Percentiles rank a stretch among this genome's conserved stretches.
These are phyloP conservation scores for Microcos paniculata DNA, from an alignment of 345 rosid genomes.

Conservation along the genomic window DNA sequence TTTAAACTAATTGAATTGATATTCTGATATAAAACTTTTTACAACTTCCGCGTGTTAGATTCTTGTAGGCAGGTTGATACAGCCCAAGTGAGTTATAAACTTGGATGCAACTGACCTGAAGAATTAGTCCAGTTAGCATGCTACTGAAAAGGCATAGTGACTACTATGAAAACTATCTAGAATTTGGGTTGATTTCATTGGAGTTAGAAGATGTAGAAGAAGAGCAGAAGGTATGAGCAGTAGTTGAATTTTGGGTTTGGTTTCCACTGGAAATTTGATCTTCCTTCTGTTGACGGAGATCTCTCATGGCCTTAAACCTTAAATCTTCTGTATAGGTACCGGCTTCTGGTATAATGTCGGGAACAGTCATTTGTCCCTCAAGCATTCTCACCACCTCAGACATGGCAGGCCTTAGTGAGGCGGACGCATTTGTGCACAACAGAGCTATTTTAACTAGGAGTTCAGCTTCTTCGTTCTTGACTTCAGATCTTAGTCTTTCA, in stretches of 20 bases:
- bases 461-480: conserved; percentile 39
- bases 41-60: neutral
- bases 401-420: conserved; percentile 52
- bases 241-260: conserved; percentile 35
- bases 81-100: neutral
- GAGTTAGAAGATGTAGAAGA: conserved; percentile 23
- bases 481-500: conserved; percentile 38
- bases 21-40: neutral
- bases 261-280: conserved; percentile 25
- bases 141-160: neutral
- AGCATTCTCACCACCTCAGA: conserved; percentile 61
- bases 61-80: neutral
- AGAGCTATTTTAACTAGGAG: conserved; percentile 47
- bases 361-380: conserved; percentile 42
- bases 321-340: conserved; percentile 33
- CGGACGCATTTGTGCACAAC: conserved; percentile 47
- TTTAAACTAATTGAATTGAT: no score
- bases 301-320: conserved; percentile 49
- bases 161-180: neutral
- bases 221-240: conserved; percentile 21
- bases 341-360: conserved; percentile 33
- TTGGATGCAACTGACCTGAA: neutral
- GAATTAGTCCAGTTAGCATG: neutral
- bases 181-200: neutral
- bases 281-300: conserved; percentile 28